A percentile compares a stretch with the other conserved stretches of the same genome.
Conservation (phyloP, 2,329 filamentous ascomycete species). For the Triangularia verruculosa region DNA sequence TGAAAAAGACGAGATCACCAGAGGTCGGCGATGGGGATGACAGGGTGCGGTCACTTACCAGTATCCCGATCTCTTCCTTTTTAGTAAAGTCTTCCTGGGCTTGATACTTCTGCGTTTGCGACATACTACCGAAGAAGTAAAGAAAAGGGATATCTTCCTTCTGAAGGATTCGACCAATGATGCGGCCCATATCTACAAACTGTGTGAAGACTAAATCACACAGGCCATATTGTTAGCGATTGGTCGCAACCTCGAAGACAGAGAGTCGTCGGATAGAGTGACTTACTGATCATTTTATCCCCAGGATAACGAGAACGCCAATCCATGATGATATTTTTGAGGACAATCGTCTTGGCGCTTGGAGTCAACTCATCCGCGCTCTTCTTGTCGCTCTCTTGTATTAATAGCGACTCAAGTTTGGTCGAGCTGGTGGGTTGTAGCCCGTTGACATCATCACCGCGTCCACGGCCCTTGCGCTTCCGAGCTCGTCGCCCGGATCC, state of each 20-base stretch:
- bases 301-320: slow-evolving; percentile 33
- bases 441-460: slow-evolving; percentile 29
- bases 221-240: not conserved
- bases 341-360: slow-evolving; percentile 35
- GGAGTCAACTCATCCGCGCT: slow-evolving; percentile 10
- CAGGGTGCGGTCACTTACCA: no score
- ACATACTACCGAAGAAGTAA: slow-evolving; percentile 34
- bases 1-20: no score
- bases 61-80: not conserved
- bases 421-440: slow-evolving; percentile 12
- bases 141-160: slow-evolving; percentile 34
- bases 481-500: not conserved
- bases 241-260: not conserved
- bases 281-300: slow-evolving; percentile 40
- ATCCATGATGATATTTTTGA: slow-evolving; percentile 32
- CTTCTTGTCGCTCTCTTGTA: slow-evolving; percentile 23
- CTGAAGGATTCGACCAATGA: slow-evolving; percentile 38
- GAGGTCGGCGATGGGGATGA: no score
- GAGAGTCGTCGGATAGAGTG: not conserved
- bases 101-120: slow-evolving; percentile 9
- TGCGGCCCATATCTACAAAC: slow-evolving; percentile 33
- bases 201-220: slow-evolving; percentile 35
- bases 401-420: slow-evolving; percentile 21
- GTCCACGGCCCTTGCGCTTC: not conserved
- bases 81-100: not conserved